These are phyloP conservation scores for Pichia heedii DNA, from an alignment of 805 yeast species.

Conservation along the genomic window DNA sequence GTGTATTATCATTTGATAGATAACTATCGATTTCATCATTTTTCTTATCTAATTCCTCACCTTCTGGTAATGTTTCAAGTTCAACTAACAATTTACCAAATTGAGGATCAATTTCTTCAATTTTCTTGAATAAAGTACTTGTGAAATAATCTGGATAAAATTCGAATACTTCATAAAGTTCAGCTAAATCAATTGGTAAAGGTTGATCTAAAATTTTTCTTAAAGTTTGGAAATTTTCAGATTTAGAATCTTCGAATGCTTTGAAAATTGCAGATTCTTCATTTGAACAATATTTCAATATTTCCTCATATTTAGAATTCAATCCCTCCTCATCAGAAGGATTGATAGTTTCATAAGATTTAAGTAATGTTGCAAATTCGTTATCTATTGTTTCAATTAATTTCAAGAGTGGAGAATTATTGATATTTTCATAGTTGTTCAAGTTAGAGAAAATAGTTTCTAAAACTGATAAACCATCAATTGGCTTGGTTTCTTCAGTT, in stretches of 20 bases:
- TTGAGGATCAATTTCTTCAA: constrained; percentile 17
- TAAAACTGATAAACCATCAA: constrained; percentile 11
- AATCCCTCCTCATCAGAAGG: constrained; percentile 16
- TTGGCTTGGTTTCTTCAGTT: not conserved
- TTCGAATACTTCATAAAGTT: constrained; percentile 21
- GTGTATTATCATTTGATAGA: constrained; percentile 11
- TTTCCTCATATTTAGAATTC: constrained; percentile 11
- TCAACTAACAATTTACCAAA: constrained; percentile 17
- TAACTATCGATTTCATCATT: constrained; percentile 15
- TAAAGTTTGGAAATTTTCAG: constrained; percentile 14
- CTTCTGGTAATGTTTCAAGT: constrained; percentile 19
- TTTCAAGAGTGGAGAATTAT: constrained; percentile 16
- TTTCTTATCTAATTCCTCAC: constrained; percentile 14
- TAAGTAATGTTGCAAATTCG: constrained; percentile 16
- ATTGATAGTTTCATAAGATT: constrained; percentile 15
- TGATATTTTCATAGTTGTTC: constrained; percentile 15
- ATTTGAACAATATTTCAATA: constrained; percentile 16
- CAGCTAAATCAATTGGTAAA: constrained; percentile 20
- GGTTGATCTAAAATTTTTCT: constrained; percentile 18
- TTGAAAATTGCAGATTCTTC: constrained; percentile 15
- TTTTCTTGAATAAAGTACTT: constrained; percentile 11
- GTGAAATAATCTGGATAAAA: constrained; percentile 17
- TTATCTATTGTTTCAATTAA: constrained; percentile 19
- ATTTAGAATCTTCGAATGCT: constrained; percentile 17
- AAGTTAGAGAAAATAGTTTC: constrained; percentile 18